Evolutionary conservation across 805 yeast genomes (phyloP), one percentile per base, ranked within the genome.

Genomic region (Myxozyma neotropica): DNA sequence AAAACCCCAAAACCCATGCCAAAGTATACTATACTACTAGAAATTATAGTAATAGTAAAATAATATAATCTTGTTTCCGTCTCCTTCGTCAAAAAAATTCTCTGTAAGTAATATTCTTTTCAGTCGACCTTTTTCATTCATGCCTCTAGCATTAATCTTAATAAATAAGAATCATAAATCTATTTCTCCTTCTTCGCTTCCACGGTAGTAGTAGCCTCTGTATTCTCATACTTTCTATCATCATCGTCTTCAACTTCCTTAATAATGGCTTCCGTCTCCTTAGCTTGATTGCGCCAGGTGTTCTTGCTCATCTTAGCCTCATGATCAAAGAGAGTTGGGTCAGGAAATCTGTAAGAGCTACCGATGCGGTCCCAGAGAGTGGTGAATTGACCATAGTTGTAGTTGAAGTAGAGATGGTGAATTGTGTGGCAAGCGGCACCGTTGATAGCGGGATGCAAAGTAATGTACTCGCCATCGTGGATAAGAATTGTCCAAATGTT

Each of bases 391-490:
- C 99, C 99, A 73, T 92, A 94, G 80, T 94, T 94, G 78, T 94
- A 94, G 80, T 93, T 93, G 84, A 94, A 94, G 77, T 94, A 94
- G 68, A 94, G 77, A 73, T 94, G 99, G 76, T 94, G 99, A 49
- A 93, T 85, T 1, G 99, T 92, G 78, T 94, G 99, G 75, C 98
- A 93, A 4, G 99, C 99, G 17, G 98, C 92, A 70, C 99, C 99
- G 75, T 94, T 94, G 67, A 94, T 87, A 59, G 90, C 82, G 5
- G 97, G 96, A 73, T 91, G 96, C 74, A 89, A 88, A 45, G 96
- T 88, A 79, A 93, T 74, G 75, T 91, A 94, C 73, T 92, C 94
- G 66, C 99, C 99, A 72, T 94, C 99, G 75, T 94, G 99, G 72
- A 94, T 94, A 94, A 93, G 88, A 44, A 94, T 96, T 13, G 99